Evolutionary conservation across 2,329 filamentous ascomycete species (phyloP).

Genomic region (Periconia digitata): DNA sequence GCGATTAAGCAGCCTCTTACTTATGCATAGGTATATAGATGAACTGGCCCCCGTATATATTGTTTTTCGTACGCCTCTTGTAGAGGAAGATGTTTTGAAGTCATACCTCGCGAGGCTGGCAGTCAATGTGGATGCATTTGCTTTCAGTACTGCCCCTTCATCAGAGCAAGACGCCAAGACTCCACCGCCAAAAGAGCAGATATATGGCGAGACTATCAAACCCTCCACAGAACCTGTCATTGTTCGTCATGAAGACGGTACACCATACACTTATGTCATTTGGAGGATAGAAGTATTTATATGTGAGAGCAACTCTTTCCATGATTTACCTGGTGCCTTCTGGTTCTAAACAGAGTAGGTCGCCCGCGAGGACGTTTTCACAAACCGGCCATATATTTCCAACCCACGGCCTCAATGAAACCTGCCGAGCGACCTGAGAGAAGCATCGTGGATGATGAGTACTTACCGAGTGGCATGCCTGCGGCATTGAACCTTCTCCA

Average conservation of each 20-base stretch:
- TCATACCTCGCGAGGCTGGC: constrained; percentile 64
- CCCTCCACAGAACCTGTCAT: constrained; percentile 33
- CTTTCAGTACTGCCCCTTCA: constrained; percentile 54
- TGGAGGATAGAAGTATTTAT: constrained; percentile 44
- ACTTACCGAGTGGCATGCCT: constrained; percentile 69
- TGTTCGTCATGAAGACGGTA: constrained; percentile 26
- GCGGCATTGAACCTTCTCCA: constrained; percentile 76
- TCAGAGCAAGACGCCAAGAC: constrained; percentile 42
- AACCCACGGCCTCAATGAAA: constrained; percentile 57
- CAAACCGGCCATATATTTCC: constrained; percentile 66
- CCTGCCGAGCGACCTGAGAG: constrained; percentile 50
- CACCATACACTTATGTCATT: constrained; percentile 37
- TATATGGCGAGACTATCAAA: constrained; percentile 54
- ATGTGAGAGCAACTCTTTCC: constrained; percentile 18
- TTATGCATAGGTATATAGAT: constrained; percentile 62
- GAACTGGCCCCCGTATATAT: constrained; percentile 71
- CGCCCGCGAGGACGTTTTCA: constrained; percentile 63
- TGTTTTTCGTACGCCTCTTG: constrained; percentile 65
- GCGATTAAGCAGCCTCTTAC: constrained; percentile 46
- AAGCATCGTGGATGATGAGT: constrained; percentile 57
- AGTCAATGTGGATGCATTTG: constrained; percentile 67
- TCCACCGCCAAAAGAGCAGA: constrained; percentile 53
- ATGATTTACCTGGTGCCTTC: neutral
- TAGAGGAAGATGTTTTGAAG: constrained; percentile 59
- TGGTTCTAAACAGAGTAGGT: constrained; percentile 22